Evolutionary conservation across 441 rosid genomes (phyloP), one percentile per base, ranked within the genome.

Genomic region (Euphorbia corollata): DNA sequence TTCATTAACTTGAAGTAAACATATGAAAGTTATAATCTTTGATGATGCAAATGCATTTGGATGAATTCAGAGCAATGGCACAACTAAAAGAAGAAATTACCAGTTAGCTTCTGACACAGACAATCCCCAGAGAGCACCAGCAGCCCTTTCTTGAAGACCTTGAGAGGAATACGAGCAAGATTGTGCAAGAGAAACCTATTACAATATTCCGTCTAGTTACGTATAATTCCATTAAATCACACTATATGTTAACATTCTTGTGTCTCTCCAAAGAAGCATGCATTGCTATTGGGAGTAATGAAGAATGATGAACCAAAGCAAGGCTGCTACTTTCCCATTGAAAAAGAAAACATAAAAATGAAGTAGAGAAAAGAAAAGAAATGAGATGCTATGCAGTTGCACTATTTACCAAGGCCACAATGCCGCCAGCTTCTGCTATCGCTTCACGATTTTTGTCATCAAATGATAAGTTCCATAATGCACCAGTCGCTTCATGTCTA

Each of bases 401-500:
- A 72, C 61, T 43, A 45, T 74, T 66, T 82, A 82, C 85, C 84
- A 84, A 73, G 64, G 87, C 85, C 80, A 73, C 75, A 6, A 84
- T 79, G 39, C 87, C 84, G 63, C 80, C 84, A 73, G 84, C 84
- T 34, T 74, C 74, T 10, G 85, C 85, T 67, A 84, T 84, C 71
- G 84, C 85, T 76, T 82, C 85, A 23, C 87, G 79, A 75, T 84
- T 84, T 80, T 68, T 77, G 70, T 78, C 85, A 54, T 84, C 85
- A n/a, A 84, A 82, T 43, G 87, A 81, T 56, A 84, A 76, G 64
- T 84, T 84, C 85, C 87, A 84, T 56, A 84, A 59, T 48, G 87
- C 87, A 53, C 87, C 87, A 64, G 84, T 84, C 65, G 85, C 85
- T 73, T 84, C 85, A 69, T 81, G 84, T 76, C 85, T 82, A 73